A percentile compares a stretch with the other conserved stretches of the same genome.
Evolutionary conservation across 176 grass and related monocot species (phyloP).

Genomic region (Pontederia paniculata): DNA sequence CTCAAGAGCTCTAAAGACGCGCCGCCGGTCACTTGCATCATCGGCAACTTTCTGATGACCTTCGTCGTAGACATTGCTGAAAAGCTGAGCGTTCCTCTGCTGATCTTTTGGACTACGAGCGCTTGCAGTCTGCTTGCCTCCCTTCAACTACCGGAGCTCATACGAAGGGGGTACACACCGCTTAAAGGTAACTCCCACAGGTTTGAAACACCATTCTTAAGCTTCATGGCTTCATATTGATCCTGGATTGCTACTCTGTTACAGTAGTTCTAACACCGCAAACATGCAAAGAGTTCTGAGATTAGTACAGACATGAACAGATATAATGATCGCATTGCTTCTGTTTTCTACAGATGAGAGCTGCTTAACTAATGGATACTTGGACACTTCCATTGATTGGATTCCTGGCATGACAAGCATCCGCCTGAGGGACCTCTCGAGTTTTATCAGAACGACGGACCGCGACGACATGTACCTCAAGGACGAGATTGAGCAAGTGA

Average conservation of each 20-base stretch:
- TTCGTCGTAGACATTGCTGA: not conserved
- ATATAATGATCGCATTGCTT: too few species aligned
- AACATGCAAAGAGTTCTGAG: slow-evolving; percentile 8
- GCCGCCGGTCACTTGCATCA: not conserved
- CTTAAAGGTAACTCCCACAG: not conserved
- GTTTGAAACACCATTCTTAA: not conserved
- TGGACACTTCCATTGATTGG: not conserved
- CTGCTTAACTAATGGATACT: slow-evolving; percentile 3
- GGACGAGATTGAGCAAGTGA: not conserved
- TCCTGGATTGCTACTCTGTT: too few species aligned
- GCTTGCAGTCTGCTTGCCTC: not conserved
- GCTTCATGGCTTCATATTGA: not conserved
- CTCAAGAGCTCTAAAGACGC: not conserved
- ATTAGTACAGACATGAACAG: not conserved
- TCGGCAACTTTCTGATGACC: not conserved
- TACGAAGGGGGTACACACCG: not conserved
- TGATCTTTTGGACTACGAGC: slow-evolving; percentile 10
- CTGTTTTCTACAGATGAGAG: slow-evolving; percentile 6
- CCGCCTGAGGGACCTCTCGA: slow-evolving; percentile 7
- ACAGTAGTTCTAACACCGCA: too few species aligned
- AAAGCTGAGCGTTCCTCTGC: slow-evolving; percentile 3
- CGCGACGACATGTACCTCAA: slow-evolving; percentile 2
- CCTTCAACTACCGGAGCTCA: not conserved
- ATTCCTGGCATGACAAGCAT: slow-evolving; percentile 7
- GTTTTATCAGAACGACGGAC: slow-evolving; percentile 12